A percentile compares a stretch with the other conserved stretches of the same genome.
These are phyloP conservation scores for Farysia itapuensis DNA, from an alignment of 1,284 basidiomycete genomes.

Conservation along the genomic window DNA sequence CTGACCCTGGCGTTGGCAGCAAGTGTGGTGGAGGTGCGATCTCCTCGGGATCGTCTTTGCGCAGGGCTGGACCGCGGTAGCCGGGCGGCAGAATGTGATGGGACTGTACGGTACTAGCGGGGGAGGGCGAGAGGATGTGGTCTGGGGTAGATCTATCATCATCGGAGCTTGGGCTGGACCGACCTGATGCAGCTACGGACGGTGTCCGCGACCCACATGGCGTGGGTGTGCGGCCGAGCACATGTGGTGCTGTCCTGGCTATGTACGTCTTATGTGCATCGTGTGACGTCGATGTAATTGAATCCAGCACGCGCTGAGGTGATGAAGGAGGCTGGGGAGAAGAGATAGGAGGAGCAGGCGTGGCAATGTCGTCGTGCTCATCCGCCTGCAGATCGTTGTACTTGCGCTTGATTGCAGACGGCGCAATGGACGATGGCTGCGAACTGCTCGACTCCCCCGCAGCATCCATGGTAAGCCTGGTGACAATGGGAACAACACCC, in stretches of 20 bases:
- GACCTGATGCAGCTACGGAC: constrained; percentile 14
- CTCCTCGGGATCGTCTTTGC: constrained; percentile 42
- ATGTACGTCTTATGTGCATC: constrained; percentile 34
- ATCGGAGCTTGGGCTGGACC: constrained; percentile 26
- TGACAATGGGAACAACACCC: not conserved
- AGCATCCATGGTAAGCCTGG: not conserved
- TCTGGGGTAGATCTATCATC: constrained; percentile 25
- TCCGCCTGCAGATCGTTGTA: not conserved
- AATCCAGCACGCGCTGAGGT: constrained; percentile 4
- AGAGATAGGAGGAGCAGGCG: constrained; percentile 4
- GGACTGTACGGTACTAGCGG: constrained; percentile 9
- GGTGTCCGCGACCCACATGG: constrained; percentile 13
- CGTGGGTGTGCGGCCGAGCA: constrained; percentile 15
- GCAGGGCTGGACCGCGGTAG: constrained; percentile 47
- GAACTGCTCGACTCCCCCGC: not conserved
- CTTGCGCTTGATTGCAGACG: not conserved
- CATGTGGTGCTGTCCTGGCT: constrained; percentile 44
- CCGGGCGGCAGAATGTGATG: constrained; percentile 36
- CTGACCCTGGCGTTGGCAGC: constrained; percentile 10
- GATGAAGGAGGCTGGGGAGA: constrained; percentile 3
- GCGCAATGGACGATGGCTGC: too few relatives aligned
- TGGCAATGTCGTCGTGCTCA: too few relatives aligned
- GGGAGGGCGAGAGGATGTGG: constrained; percentile 2
- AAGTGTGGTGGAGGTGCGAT: constrained; percentile 40
- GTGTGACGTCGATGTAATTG: constrained; percentile 13